phyloP scores from a whole-genome alignment of 116 monocot genomes.

The Cymodocea nodosa region DNA sequence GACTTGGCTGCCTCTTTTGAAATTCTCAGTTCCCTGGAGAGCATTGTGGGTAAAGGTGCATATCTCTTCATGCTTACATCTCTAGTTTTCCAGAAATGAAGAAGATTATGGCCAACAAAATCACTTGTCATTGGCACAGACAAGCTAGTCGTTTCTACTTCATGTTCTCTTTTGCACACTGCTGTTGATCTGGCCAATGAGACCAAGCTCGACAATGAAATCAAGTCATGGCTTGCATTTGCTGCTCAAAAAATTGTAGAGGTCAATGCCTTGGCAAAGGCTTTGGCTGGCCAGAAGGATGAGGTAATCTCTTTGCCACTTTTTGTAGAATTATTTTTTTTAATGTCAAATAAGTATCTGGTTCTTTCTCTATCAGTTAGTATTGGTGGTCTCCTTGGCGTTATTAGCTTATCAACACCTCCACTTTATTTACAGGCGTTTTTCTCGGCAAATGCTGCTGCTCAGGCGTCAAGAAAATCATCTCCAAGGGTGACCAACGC shows the following conservation, averaged over 20 bases:
- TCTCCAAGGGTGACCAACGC: constrained; percentile 55
- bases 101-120: background rate
- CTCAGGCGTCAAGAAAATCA: constrained; percentile 57
- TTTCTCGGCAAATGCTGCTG: constrained; percentile 55
- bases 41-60: constrained; percentile 54
- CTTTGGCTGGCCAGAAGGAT: constrained; percentile 49
- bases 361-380: background rate
- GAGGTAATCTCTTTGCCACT: constrained; percentile 20
- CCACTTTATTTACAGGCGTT: constrained; percentile 24
- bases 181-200: constrained; percentile 62
- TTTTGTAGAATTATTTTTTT: background rate
- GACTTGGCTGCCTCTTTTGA: constrained; percentile 43
- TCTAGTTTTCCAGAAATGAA: background rate
- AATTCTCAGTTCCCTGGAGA: constrained; percentile 35
- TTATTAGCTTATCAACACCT: background rate
- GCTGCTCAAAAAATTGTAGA: constrained; percentile 65
- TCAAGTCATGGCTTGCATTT: constrained; percentile 73
- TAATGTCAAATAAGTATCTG: background rate
- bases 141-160: constrained; percentile 66
- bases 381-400: background rate
- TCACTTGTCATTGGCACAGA: constrained; percentile 17
- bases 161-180: constrained; percentile 57
- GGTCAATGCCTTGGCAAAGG: constrained; percentile 58
- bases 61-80: background rate
- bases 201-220: constrained; percentile 55